Evolutionary conservation across 2,329 filamentous ascomycete genomes (phyloP), one percentile per base, ranked within the genome.

Genomic region (Calonectria naviculata): DNA sequence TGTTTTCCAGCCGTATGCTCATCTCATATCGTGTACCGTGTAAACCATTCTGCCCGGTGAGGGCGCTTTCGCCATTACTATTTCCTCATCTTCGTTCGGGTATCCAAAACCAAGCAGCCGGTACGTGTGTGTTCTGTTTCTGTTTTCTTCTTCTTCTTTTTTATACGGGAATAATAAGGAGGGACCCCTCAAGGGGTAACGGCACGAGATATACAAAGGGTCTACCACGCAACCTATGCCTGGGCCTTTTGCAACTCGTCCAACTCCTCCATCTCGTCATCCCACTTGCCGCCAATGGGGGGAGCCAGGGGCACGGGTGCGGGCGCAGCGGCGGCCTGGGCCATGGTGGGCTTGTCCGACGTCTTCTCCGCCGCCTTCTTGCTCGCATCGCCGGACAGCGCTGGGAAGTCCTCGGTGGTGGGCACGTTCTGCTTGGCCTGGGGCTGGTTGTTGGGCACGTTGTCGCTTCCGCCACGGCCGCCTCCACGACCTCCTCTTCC

Each of bases 241-340:
- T 76, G 61, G 29, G 54, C 74, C 65, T 79, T 75, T 52, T 78
- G 80, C n/a, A 72, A 67, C 36, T 82, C 85, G 29, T 89, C 87
- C 15, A 87, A 80, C 6, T 84, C 87, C 60, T 87, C 87, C 84
- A 91, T 88, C 80, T 91, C 89, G 41, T 91, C 89, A 62, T 88
- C 89, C 89, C 89, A 91, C 66, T 87, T 83, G 13, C 82, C 85
- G 10, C 86, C 79, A 1, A 68, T 69, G 49, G 19, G 84, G 78
- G 66, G 81, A 5, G 80, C 77, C 52, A 81, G 58, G 0, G 78
- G 77, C 15, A 15, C n/a, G 38, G 76, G 76, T 0, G 79, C 73
- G 12, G 77, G 75, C 8, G 74, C 73, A 13, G 76, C 75, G 28
- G 77, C 75, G 2, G 76, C 75, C 1, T 83, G 80, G 1, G 81